Evolutionary conservation across 257 asterid genomes (phyloP).

Genomic region (Galeopsis tetrahit): DNA sequence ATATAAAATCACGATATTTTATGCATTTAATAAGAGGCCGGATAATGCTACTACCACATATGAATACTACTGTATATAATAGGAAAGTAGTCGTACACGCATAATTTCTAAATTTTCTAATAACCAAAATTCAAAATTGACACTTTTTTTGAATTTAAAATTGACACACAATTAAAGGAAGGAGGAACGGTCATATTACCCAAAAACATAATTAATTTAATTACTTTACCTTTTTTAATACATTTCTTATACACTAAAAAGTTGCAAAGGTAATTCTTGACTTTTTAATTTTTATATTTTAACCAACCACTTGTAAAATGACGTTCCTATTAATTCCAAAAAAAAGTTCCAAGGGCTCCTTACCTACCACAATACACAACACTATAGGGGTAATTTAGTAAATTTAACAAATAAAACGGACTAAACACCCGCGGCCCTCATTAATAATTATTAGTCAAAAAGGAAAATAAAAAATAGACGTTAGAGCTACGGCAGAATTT

Average conservation of each 20-base stretch:
- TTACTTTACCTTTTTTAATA: too few species aligned
- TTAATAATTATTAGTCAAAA: conserved; percentile 22
- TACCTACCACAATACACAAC: conserved; percentile 19
- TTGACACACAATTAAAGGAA: not conserved
- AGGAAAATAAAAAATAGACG: conserved; percentile 43
- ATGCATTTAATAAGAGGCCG: too few species aligned
- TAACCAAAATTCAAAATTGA: not conserved
- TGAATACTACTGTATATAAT: not conserved
- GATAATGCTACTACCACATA: not conserved
- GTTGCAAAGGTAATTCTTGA: not conserved
- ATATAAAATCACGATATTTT: not conserved
- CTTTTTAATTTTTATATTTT: too few species aligned
- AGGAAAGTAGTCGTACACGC: not conserved
- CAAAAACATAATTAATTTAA: too few species aligned
- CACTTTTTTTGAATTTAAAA: not conserved
- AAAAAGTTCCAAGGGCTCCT: conserved; percentile 15
- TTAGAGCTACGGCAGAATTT: conserved; percentile 56
- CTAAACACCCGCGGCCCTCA: conserved; percentile 39
- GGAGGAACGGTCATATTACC: not conserved
- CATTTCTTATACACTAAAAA: too few species aligned
- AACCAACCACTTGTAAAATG: too few species aligned
- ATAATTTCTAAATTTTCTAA: not conserved
- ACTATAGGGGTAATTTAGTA: conserved; percentile 32
- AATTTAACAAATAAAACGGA: conserved; percentile 30
- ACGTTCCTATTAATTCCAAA: conserved; percentile 22